phyloP scores from a whole-genome alignment of 2,329 filamentous ascomycete genomes.

The Chrysoporthe austroafricana region DNA sequence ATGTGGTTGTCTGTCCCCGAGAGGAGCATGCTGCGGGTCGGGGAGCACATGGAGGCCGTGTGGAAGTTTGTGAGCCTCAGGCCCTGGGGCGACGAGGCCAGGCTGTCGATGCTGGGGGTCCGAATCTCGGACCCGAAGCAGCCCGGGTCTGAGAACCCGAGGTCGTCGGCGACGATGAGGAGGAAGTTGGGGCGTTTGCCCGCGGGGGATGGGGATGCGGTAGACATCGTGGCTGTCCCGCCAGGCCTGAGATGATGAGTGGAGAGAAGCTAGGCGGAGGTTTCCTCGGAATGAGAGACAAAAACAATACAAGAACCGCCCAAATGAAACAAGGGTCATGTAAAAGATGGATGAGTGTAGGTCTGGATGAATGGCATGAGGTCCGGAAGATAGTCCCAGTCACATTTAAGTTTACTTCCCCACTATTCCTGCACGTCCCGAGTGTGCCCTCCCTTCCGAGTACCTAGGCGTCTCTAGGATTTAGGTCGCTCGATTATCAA shows the following conservation, averaged over 20 bases:
- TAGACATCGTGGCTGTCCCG: not conserved
- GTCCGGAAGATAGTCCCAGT: not conserved
- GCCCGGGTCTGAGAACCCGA: conserved; percentile 50
- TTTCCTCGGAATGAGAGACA: not conserved
- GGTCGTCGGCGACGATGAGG: conserved; percentile 49
- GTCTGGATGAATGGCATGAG: not conserved
- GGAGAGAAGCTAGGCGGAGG: not conserved
- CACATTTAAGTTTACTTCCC: not conserved
- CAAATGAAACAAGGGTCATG: not conserved
- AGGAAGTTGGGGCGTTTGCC: conserved; percentile 46
- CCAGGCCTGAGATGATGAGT: not conserved
- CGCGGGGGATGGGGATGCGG: not conserved
- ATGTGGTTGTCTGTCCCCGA: conserved; percentile 44
- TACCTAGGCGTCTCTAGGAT: not conserved
- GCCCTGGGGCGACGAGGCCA: conserved; percentile 48
- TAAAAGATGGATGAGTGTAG: not conserved
- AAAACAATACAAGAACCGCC: not conserved
- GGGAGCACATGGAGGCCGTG: conserved; percentile 62
- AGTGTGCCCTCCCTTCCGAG: not conserved
- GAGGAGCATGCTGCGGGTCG: conserved; percentile 63
- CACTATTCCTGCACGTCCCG: not conserved
- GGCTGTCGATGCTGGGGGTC: conserved; percentile 59
- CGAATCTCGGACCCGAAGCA: conserved; percentile 62
- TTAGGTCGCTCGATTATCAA: too few relatives aligned
- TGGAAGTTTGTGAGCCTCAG: conserved; percentile 63